phyloP scores from a whole-genome alignment of 768 basidiomycete genomes.

The Boletus fagicola region DNA sequence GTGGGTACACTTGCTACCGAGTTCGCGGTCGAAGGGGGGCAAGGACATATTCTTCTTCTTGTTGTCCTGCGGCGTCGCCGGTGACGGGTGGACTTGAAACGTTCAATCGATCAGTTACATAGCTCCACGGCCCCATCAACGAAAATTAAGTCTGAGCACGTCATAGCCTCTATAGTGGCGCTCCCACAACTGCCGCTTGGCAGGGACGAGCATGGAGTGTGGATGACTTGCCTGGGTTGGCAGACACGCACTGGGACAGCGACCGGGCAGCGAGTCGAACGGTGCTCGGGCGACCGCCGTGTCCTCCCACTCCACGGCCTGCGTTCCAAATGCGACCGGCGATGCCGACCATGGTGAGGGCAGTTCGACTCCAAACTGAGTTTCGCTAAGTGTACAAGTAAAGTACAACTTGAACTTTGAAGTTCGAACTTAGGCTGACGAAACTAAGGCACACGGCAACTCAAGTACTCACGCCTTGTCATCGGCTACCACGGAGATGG shows the following conservation, averaged over 20 bases:
- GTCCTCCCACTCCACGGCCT: background rate
- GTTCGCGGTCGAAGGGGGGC: conserved; percentile 19
- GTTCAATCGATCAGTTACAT: background rate
- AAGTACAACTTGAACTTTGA: too few relatives aligned
- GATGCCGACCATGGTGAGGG: background rate
- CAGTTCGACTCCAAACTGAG: background rate
- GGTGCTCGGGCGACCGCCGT: background rate
- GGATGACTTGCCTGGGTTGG: background rate
- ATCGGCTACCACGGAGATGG: too few relatives aligned
- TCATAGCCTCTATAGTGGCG: background rate
- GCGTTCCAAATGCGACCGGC: background rate
- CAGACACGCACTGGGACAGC: background rate
- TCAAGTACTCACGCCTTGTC: too few relatives aligned
- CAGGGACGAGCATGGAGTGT: background rate
- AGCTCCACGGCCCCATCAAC: background rate
- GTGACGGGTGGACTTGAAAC: background rate
- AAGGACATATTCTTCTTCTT: conserved; percentile 17
- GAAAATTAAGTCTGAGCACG: background rate
- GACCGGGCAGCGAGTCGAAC: background rate
- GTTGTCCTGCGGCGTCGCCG: background rate
- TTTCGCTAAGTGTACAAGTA: background rate
- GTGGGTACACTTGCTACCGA: conserved; percentile 23
- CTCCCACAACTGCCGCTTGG: background rate
- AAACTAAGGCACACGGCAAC: too few relatives aligned
- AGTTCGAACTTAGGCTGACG: too few relatives aligned